These are phyloP conservation scores for Colletotrichum noveboracense DNA, from an alignment of 2,329 filamentous ascomycete species.

Conservation along the genomic window DNA sequence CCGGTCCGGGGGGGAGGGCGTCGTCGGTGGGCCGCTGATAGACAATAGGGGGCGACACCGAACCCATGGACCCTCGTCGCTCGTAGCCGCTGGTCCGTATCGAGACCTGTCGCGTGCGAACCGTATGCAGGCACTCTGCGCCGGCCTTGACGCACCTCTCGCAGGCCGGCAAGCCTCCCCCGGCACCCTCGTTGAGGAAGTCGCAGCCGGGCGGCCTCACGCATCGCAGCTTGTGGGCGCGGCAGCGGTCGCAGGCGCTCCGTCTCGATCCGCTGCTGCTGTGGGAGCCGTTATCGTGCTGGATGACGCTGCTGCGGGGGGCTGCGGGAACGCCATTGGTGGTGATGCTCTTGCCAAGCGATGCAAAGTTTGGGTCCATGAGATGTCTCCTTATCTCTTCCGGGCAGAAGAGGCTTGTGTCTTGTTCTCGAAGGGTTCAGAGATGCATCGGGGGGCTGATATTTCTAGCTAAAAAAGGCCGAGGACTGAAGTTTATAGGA, in stretches of 20 bases:
- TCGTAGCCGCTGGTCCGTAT: background rate
- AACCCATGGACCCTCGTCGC: background rate
- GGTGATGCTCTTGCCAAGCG: background rate
- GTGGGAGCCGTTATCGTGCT: background rate
- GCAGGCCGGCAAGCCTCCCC: background rate
- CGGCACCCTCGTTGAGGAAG: background rate
- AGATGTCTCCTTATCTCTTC: background rate
- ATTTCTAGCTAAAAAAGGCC: background rate
- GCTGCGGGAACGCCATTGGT: background rate
- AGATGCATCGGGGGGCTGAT: background rate
- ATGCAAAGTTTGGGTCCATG: background rate
- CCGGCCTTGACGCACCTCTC: constrained; percentile 11
- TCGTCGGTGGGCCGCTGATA: background rate
- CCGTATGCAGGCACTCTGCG: background rate
- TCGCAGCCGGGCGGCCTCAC: background rate
- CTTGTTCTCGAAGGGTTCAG: background rate
- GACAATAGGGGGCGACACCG: background rate
- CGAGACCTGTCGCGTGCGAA: background rate
- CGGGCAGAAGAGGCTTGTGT: background rate
- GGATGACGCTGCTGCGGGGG: background rate
- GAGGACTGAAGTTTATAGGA: background rate
- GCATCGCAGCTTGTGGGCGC: background rate
- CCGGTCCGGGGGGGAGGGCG: background rate
- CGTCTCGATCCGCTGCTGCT: background rate
- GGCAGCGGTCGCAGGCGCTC: background rate